These are phyloP conservation scores for Scleromitrula shiraiana DNA, from an alignment of 2,329 filamentous ascomycete species.

Conservation along the genomic window DNA sequence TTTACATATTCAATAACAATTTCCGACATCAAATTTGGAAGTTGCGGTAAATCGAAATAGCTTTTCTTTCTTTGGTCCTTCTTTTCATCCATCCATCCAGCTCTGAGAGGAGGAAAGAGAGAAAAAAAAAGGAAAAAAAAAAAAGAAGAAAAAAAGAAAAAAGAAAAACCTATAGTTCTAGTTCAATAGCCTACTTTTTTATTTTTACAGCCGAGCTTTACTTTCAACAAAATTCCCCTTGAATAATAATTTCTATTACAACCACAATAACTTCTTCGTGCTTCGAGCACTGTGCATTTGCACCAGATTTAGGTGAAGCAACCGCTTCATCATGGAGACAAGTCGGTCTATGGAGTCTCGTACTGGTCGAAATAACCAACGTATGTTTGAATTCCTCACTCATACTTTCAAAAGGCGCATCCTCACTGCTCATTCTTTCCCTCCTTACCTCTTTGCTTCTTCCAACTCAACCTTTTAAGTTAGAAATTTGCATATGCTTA, in stretches of 20 bases:
- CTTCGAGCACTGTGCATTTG: slow-evolving; percentile 15
- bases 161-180: no score
- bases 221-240: slow-evolving; percentile 13
- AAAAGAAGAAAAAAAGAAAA: no score
- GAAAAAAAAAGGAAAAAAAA: slow-evolving; percentile 13
- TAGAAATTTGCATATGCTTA: slow-evolving; percentile 24
- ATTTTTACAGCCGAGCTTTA: slow-evolving; percentile 18
- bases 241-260: slow-evolving; percentile 2
- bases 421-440: not conserved
- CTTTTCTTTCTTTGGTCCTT: no score
- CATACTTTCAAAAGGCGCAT: slow-evolving; percentile 1
- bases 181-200: slow-evolving; percentile 4
- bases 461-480: not conserved
- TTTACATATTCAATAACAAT: no score
- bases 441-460: not conserved
- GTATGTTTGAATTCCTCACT: slow-evolving; percentile 46
- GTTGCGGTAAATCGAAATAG: no score
- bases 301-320: slow-evolving; percentile 22
- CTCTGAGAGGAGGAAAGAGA: no score
- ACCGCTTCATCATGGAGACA: slow-evolving; percentile 27
- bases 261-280: slow-evolving; percentile 12
- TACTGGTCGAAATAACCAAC: slow-evolving; percentile 70
- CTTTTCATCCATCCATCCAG: no score
- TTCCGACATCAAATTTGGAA: no score
- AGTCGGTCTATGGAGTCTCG: slow-evolving; percentile 63